These are phyloP conservation scores for Xanthoconium separans DNA, from an alignment of 1,284 basidiomycete genomes.

Conservation along the genomic window DNA sequence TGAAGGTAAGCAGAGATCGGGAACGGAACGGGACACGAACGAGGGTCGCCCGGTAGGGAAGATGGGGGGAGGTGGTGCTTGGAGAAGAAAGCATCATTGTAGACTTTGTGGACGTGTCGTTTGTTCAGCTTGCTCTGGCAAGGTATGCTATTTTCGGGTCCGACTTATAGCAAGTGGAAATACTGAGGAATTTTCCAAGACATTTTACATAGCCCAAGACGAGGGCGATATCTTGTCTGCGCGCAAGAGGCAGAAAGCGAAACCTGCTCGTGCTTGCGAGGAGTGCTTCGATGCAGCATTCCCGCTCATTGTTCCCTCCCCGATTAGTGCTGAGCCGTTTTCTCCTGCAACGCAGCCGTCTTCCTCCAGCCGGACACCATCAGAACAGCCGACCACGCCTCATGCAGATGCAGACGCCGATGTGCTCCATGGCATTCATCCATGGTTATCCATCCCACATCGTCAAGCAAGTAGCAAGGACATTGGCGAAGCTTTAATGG, in stretches of 20 bases:
- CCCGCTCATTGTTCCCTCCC: conserved; percentile 45
- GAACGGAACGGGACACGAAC: conserved; percentile 5
- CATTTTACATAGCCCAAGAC: conserved; percentile 72
- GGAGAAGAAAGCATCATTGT: conserved; percentile 86
- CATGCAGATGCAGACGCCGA: conserved; percentile 12
- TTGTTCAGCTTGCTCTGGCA: conserved; percentile 79
- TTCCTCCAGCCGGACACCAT: conserved; percentile 12
- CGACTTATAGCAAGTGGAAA: neutral
- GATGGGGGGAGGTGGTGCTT: conserved; percentile 26
- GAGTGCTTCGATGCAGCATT: conserved; percentile 86
- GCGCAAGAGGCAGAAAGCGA: conserved; percentile 51
- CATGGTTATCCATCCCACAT: conserved; percentile 34
- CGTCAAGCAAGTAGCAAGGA: conserved; percentile 19
- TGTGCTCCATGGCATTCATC: conserved; percentile 22
- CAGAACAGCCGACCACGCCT: conserved; percentile 24
- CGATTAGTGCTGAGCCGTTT: conserved; percentile 13
- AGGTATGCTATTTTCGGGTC: conserved; percentile 45
- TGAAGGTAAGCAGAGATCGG: conserved; percentile 16
- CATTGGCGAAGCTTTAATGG: conserved; percentile 39
- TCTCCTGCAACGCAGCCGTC: conserved; percentile 6
- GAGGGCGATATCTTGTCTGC: conserved; percentile 28
- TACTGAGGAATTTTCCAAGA: conserved; percentile 42
- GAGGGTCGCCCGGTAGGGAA: conserved; percentile 10
- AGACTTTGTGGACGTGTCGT: conserved; percentile 86
- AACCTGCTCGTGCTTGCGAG: conserved; percentile 80